Evolutionary conservation across 2,329 filamentous ascomycete species (phyloP).

Genomic region (Fusarium mangiferae): DNA sequence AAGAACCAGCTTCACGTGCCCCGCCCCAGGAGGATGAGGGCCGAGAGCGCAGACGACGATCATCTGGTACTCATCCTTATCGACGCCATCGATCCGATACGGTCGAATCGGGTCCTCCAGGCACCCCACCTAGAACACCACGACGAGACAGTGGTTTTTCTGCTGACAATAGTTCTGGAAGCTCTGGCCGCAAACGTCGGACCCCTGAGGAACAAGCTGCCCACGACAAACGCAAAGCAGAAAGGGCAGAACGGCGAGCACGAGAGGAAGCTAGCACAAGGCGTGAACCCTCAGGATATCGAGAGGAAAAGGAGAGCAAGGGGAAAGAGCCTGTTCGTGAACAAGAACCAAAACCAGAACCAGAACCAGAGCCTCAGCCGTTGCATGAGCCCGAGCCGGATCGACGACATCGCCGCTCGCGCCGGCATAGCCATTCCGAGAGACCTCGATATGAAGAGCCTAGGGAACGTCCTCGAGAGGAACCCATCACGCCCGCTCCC

Average conservation of each 20-base stretch:
- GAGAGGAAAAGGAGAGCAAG: conserved; percentile 38
- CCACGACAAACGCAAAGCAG: conserved; percentile 61
- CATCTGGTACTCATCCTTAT: conserved; percentile 45
- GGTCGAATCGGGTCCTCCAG: conserved; percentile 48
- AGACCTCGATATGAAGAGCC: conserved; percentile 46
- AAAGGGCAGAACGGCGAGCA: conserved; percentile 50
- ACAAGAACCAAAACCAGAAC: conserved; percentile 9
- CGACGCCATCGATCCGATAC: conserved; percentile 55
- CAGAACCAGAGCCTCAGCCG: conserved; percentile 14
- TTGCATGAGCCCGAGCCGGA: conserved; percentile 30
- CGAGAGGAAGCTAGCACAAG: conserved; percentile 39
- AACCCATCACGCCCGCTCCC: conserved; percentile 30
- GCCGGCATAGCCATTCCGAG: conserved; percentile 54
- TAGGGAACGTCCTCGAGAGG: conserved; percentile 44
- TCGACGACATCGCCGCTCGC: conserved; percentile 53
- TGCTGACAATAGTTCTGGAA: conserved; percentile 51
- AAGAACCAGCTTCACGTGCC: conserved; percentile 21
- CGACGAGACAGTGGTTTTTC: conserved; percentile 60
- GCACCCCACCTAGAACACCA: conserved; percentile 52
- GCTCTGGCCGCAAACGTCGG: conserved; percentile 50
- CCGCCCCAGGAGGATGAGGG: conserved; percentile 35
- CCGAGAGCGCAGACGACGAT: conserved; percentile 30
- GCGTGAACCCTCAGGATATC: conserved; percentile 27
- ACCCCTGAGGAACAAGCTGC: conserved; percentile 62
- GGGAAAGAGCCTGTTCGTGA: conserved; percentile 45